phyloP scores from a whole-genome alignment of 352 stramenopile genomes.

The Phytopythium chamaehyphon region DNA sequence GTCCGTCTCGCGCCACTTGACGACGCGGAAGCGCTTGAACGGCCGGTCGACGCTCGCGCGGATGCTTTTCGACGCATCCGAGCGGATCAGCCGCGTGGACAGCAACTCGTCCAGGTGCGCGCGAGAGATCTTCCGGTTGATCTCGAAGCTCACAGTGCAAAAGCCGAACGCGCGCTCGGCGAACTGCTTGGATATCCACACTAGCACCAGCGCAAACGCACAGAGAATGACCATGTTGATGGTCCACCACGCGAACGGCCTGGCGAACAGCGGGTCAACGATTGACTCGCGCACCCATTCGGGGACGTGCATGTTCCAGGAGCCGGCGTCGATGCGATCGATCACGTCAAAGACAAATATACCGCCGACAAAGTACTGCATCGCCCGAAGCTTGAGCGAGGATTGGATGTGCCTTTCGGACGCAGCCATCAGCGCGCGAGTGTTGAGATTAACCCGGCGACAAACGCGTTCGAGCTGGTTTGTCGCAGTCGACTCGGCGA shows the following conservation, averaged over 20 bases:
- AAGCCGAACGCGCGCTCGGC: conserved; percentile 73
- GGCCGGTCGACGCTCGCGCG: conserved; percentile 56
- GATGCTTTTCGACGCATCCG: conserved; percentile 21
- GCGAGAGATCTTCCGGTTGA: conserved; percentile 44
- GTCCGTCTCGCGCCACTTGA: conserved; percentile 90
- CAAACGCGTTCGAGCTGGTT: conserved; percentile 90
- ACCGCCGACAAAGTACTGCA: conserved; percentile 92
- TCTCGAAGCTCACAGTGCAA: conserved; percentile 79
- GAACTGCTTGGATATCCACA: conserved; percentile 38
- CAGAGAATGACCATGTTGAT: conserved; percentile 88
- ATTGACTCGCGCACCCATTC: conserved; percentile 51
- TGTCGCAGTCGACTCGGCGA: conserved; percentile 86
- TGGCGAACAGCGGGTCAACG: conserved; percentile 39
- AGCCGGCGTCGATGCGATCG: conserved; percentile 90
- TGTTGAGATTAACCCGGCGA: conserved; percentile 87
- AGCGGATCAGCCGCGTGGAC: conserved; percentile 13
- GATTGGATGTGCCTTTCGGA: conserved; percentile 66
- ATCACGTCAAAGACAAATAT: conserved; percentile 94
- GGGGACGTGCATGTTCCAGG: conserved; percentile 90
- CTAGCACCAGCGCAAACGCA: conserved; percentile 44
- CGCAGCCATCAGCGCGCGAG: conserved; percentile 79
- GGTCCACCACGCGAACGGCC: conserved; percentile 80
- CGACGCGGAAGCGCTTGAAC: conserved; percentile 70
- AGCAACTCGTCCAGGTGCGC: conserved; percentile 26
- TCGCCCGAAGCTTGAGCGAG: conserved; percentile 72